Percentiles rank a stretch among this genome's conserved stretches.
These are phyloP conservation scores for Pichia sp. DNA, from an alignment of 1,139 yeast genomes.

Conservation along the genomic window DNA sequence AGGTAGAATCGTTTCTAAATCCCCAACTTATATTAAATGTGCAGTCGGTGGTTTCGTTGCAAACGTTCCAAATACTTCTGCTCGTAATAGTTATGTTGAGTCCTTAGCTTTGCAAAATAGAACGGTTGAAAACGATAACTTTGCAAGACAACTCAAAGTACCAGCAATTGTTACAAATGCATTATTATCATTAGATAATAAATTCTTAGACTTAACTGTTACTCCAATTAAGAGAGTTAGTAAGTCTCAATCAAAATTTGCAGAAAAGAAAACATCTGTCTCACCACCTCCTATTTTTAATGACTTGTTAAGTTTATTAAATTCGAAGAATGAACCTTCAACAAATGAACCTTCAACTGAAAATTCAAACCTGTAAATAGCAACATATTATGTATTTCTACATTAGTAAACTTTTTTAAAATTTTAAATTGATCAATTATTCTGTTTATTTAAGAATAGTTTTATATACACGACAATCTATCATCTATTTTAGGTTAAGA, in stretches of 20 bases:
- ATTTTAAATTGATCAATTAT: no score
- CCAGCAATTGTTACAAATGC: conserved; percentile 25
- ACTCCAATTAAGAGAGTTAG: conserved; percentile 18
- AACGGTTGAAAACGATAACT: conserved; percentile 21
- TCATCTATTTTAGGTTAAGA: neutral
- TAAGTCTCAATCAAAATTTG: conserved; percentile 1
- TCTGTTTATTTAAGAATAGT: no score
- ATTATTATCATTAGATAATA: conserved; percentile 19
- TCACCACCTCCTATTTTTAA: no score
- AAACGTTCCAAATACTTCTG: conserved; percentile 18
- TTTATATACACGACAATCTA: no score
- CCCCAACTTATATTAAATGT: conserved; percentile 40
- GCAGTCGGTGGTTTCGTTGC: conserved; percentile 76
- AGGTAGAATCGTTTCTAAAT: conserved; percentile 56
- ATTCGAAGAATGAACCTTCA: no score
- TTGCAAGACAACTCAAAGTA: conserved; percentile 24
- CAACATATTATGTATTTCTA: no score
- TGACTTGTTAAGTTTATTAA: no score
- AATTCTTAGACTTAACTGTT: conserved; percentile 21
- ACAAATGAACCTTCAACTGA: neutral
- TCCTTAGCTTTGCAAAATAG: conserved; percentile 17
- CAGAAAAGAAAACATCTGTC: neutral
- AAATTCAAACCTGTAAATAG: neutral
- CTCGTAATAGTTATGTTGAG: conserved; percentile 23
- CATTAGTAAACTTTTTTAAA: no score